Percentiles rank a stretch among this genome's conserved stretches.
phyloP scores from a whole-genome alignment of 1,284 basidiomycete species.

The Serendipita sp. region DNA sequence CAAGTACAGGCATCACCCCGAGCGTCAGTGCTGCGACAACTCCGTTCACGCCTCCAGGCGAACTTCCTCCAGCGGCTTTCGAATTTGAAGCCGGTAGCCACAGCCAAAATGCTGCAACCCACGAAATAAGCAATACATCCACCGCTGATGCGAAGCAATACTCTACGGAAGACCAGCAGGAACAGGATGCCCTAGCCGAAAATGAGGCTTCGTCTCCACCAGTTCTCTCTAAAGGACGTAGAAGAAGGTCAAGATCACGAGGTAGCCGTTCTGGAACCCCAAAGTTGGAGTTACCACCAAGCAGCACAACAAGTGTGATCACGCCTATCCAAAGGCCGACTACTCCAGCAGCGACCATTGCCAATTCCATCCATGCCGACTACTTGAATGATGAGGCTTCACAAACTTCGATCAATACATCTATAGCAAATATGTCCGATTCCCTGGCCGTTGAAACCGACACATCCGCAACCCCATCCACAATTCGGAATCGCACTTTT shows the following conservation, averaged over 20 bases:
- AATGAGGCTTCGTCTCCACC: neutral
- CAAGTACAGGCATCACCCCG: neutral
- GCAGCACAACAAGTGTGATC: neutral
- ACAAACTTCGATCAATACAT: no score
- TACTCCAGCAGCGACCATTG: neutral
- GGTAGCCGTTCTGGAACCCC: constrained; percentile 17
- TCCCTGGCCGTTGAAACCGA: constrained; percentile 54
- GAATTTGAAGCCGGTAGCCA: neutral
- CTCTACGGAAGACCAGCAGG: constrained; percentile 1
- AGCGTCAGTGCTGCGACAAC: neutral
- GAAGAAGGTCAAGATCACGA: constrained; percentile 56
- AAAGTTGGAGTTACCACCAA: neutral
- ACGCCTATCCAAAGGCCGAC: neutral
- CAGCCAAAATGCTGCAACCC: neutral
- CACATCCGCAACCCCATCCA: constrained; percentile 17
- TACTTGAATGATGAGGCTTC: neutral
- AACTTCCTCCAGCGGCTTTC: neutral
- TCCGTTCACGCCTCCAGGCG: neutral
- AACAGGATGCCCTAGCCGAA: neutral
- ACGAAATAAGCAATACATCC: neutral
- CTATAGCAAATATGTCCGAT: constrained; percentile 26
- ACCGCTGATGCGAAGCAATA: neutral
- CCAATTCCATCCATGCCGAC: neutral
- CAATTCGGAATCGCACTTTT: constrained; percentile 9
- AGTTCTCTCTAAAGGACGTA: constrained; percentile 6